phyloP scores from a whole-genome alignment of 495 filamentous ascomycete genomes.

The Xylaria sp. region DNA sequence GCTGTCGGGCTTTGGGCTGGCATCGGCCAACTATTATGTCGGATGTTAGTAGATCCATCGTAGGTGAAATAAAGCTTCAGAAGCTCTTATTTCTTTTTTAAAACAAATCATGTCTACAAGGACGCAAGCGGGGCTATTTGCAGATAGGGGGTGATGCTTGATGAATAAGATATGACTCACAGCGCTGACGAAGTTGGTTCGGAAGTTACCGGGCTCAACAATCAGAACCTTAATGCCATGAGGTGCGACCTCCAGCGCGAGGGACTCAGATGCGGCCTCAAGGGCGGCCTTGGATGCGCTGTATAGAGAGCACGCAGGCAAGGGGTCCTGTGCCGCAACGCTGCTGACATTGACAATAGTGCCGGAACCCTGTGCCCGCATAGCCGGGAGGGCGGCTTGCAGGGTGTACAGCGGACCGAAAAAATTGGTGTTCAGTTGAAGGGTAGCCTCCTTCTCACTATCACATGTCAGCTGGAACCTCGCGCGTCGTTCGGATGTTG shows the following conservation, averaged over 20 bases:
- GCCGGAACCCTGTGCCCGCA: conserved; percentile 53
- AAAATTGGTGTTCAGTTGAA: conserved; percentile 57
- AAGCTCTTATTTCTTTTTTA: neutral
- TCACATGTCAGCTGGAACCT: conserved; percentile 35
- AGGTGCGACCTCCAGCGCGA: conserved; percentile 48
- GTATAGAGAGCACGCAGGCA: conserved; percentile 44
- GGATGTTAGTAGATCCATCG: conserved; percentile 22
- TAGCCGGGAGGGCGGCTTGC: conserved; percentile 51
- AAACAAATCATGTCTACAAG: neutral
- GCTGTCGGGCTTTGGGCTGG: conserved; percentile 25
- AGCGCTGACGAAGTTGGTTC: conserved; percentile 35
- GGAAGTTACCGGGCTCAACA: conserved; percentile 52
- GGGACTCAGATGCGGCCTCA: conserved; percentile 41
- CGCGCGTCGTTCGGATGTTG: neutral
- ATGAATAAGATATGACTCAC: neutral
- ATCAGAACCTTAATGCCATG: conserved; percentile 47
- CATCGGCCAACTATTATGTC: conserved; percentile 24
- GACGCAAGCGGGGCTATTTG: neutral
- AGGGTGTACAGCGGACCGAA: conserved; percentile 57
- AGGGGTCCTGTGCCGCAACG: conserved; percentile 51
- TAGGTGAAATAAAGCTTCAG: neutral
- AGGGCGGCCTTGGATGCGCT: conserved; percentile 53
- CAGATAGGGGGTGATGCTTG: neutral
- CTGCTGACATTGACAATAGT: conserved; percentile 57
- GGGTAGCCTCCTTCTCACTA: conserved; percentile 35